These are phyloP conservation scores for Camellia oleifera DNA, from an alignment of 179 eudicot genomes.

Conservation along the genomic window DNA sequence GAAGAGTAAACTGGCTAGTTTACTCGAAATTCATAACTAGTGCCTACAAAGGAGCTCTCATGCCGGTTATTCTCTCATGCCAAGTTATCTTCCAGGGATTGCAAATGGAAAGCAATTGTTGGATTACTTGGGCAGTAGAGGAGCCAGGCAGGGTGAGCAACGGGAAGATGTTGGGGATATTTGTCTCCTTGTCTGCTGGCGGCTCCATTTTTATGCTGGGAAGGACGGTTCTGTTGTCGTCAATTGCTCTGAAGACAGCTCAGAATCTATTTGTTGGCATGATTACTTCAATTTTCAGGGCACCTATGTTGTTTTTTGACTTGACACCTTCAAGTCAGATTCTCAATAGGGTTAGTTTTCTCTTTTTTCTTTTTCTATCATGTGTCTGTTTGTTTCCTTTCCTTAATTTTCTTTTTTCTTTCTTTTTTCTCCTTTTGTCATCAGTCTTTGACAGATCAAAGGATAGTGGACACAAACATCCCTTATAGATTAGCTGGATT, in stretches of 20 bases:
- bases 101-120: conserved; percentile 80
- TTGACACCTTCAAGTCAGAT: conserved; percentile 80
- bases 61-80: conserved; percentile 63
- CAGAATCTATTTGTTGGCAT: conserved; percentile 57
- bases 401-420: neutral
- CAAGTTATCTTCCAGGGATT: conserved; percentile 70
- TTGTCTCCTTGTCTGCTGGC: conserved; percentile 60
- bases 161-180: conserved; percentile 39
- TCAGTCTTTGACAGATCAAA: conserved; percentile 90
- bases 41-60: conserved; percentile 76
- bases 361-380: neutral
- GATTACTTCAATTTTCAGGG: conserved; percentile 66
- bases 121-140: conserved; percentile 90
- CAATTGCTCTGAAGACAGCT: conserved; percentile 72
- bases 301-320: conserved; percentile 82
- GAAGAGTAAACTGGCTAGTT: conserved; percentile 59
- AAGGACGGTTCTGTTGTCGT: conserved; percentile 70
- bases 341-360: conserved; percentile 57
- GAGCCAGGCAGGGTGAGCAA: conserved; percentile 40
- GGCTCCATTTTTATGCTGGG: conserved; percentile 77
- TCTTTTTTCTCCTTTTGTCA: neutral
- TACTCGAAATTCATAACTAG: conserved; percentile 62
- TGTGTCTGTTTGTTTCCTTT: too few species aligned
- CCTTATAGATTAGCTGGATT: conserved; percentile 88
- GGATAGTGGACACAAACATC: conserved; percentile 77